Evolutionary conservation across 2,329 filamentous ascomycete species (phyloP).

Genomic region (Aspergillus sp.): DNA sequence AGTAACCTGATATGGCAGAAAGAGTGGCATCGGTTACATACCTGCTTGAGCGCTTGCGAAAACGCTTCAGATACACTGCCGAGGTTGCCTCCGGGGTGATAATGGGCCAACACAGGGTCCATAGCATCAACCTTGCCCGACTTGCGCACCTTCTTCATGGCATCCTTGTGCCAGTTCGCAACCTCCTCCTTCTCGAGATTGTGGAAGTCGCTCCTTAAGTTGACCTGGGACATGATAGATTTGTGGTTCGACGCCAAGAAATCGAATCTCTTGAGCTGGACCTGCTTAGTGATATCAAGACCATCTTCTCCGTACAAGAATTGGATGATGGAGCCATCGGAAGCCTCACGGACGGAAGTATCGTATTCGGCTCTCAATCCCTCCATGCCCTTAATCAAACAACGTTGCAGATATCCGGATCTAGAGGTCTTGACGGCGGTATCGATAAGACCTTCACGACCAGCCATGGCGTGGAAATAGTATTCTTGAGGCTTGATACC

Average conservation of each 20-base stretch:
- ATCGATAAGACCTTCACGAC: conserved; percentile 96
- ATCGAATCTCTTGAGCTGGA: conserved; percentile 83
- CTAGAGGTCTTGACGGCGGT: conserved; percentile 97
- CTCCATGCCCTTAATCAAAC: conserved; percentile 98
- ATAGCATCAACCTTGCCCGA: conserved; percentile 63
- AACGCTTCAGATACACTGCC: conserved; percentile 91
- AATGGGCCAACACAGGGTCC: conserved; percentile 72
- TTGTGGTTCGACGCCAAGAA: conserved; percentile 85
- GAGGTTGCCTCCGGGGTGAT: conserved; percentile 72
- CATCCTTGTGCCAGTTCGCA: conserved; percentile 58
- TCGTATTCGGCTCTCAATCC: conserved; percentile 90
- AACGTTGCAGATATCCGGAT: conserved; percentile 93
- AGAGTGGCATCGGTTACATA: conserved; percentile 26
- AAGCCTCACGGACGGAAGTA: conserved; percentile 79
- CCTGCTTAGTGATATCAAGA: conserved; percentile 89
- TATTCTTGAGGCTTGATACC: conserved; percentile 97
- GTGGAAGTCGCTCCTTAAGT: conserved; percentile 57
- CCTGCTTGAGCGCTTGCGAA: conserved; percentile 64
- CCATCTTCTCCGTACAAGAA: conserved; percentile 97
- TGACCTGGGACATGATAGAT: conserved; percentile 74
- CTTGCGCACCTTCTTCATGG: conserved; percentile 78
- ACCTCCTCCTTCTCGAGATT: conserved; percentile 66
- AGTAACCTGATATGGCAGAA: conserved; percentile 9
- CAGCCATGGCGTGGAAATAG: conserved; percentile 99
- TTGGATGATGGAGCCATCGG: conserved; percentile 89